Conservation (phyloP, 257 asterid species). For the Solanum medicagineum region DNA sequence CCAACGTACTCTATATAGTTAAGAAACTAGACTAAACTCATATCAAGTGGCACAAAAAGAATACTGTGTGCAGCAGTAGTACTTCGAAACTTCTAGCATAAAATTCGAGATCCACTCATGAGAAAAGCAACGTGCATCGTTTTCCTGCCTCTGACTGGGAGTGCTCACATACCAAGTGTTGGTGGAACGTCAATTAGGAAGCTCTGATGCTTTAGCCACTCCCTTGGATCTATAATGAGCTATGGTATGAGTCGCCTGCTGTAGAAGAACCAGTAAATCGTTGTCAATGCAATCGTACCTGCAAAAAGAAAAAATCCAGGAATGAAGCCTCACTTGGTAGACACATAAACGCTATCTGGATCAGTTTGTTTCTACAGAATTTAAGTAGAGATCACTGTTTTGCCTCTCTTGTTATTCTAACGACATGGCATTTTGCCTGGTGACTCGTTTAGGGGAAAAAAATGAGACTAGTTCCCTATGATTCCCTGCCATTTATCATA, state of each 20-base stretch:
- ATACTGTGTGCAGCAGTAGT: neutral
- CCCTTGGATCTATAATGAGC: slow-evolving; percentile 40
- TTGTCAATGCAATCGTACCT: slow-evolving; percentile 51
- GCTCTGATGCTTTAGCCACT: slow-evolving; percentile 35
- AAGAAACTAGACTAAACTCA: neutral
- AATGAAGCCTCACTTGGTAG: neutral
- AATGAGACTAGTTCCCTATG: neutral
- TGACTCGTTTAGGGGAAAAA: neutral
- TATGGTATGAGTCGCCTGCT: slow-evolving; percentile 19
- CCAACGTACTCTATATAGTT: neutral
- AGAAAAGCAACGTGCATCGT: neutral
- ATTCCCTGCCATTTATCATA: neutral
- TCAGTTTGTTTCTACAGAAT: neutral
- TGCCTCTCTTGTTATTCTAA: neutral
- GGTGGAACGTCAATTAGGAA: neutral
- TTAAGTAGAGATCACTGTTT: neutral
- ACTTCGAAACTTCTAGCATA: neutral
- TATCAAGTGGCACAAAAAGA: neutral
- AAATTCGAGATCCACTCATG: neutral
- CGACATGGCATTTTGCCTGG: neutral
- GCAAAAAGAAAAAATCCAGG: neutral
- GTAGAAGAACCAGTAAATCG: slow-evolving; percentile 29
- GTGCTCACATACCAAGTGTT: neutral
- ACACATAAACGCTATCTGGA: neutral
- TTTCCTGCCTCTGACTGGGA: neutral